Conservation (phyloP, 352 stramenopile genomes). For the Peronosclerospora sorghi region DNA sequence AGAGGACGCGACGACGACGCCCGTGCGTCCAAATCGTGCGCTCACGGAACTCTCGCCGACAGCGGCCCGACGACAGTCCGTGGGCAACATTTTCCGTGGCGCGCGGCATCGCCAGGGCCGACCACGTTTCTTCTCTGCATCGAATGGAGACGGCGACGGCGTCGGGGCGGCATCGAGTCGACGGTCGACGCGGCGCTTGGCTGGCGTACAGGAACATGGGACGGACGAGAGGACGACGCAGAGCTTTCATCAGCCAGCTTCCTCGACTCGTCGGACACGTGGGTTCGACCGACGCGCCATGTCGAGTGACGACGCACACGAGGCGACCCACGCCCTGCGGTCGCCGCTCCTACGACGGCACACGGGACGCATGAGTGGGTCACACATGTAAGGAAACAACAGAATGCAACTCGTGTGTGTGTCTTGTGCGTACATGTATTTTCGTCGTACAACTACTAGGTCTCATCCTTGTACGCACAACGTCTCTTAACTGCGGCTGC, state of each 20-base stretch:
- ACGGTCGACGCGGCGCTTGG: constrained; percentile 1
- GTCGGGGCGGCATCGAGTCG: not conserved
- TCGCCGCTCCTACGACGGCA: constrained; percentile 38
- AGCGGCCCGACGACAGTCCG: constrained; percentile 19
- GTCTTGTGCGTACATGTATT: no score
- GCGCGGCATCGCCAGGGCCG: constrained; percentile 42
- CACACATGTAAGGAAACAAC: constrained; percentile 14
- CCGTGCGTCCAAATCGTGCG: constrained; percentile 5
- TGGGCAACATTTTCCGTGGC: constrained; percentile 55
- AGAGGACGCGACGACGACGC: not conserved
- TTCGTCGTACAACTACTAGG: not conserved
- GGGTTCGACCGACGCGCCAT: constrained; percentile 21
- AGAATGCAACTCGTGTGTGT: no score
- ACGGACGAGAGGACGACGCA: no score
- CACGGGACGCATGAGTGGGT: constrained; percentile 14
- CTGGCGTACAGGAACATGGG: constrained; percentile 8
- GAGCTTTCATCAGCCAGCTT: constrained; percentile 12
- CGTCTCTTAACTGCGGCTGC: constrained; percentile 12
- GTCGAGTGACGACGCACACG: constrained; percentile 21
- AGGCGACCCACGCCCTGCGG: constrained; percentile 8
- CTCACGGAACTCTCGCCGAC: constrained; percentile 10
- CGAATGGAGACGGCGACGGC: not conserved
- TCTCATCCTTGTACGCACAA: not conserved
- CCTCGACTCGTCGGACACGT: constrained; percentile 6
- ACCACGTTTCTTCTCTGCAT: constrained; percentile 41